Base-by-base conservation (phyloP, 108 stramenopile genomes). In the Conticribra guillardii region DNA sequence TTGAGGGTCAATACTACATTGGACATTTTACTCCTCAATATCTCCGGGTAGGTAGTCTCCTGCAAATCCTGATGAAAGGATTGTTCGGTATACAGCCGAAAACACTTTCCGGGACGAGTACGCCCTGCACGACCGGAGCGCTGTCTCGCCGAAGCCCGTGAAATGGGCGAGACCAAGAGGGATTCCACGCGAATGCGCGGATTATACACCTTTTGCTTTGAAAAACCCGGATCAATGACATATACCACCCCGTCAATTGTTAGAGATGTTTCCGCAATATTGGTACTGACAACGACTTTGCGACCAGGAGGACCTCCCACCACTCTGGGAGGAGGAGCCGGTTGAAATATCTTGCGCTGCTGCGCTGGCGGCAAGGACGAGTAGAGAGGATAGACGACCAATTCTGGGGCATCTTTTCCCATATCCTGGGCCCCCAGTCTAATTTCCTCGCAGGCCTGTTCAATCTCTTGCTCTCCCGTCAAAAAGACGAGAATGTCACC, bases 201-300 rank as follows among this genome's bases (percentile, higher is more conserved):
- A 79, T 99, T 99, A 91, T 97, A 99, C 9, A 99, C 97, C 85
- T 99, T 99, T 84, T 99, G 99, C 81, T 99, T 99, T 46, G 88
- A 91, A 60, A 99, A 99, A 27, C 99, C 98, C 11, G 99, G 98
- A 77, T 99, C 99, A 24, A 99, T 97, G 33, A 99, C 99, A 73
- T 98, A 99, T 5, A 99, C 98, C 45, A 99, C 97, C 30, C 99
- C 99, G 82, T 99, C 99, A 77, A 99, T 99, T 2, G 99, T 99
- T 45, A 99, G 75, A 30, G 96, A 97, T 28, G 99, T 99, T 71
- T 99, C 99, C 5, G 99, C 98, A 51, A 99, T 89, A 80, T 99
- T 99, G 32, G 99, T 99, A 26, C 85, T 86, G 28, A 99, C 97
- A 30, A 99, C 97, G 7, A 99, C 96, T 80, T 99, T 99, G 41